Conservation (phyloP, 1,139 yeast species). For the Debaryomyces coudertii region DNA sequence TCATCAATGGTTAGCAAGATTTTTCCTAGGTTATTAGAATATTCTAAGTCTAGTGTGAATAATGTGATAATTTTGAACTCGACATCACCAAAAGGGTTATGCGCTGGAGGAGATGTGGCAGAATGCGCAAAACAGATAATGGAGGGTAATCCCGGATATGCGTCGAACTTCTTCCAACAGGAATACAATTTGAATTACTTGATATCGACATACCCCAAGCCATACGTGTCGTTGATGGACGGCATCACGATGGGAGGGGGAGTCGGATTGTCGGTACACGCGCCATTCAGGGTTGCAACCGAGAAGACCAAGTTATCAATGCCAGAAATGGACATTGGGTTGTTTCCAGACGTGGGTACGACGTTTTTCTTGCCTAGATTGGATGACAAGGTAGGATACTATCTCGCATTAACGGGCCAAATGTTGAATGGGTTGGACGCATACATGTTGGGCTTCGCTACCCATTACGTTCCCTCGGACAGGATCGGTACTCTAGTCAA, state of each 20-base stretch:
- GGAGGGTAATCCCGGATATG: slow-evolving; percentile 51
- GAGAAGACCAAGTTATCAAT: slow-evolving; percentile 90
- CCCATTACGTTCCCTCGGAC: slow-evolving; percentile 79
- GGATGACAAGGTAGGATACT: slow-evolving; percentile 82
- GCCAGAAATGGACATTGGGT: slow-evolving; percentile 98
- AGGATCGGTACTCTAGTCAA: slow-evolving; percentile 62
- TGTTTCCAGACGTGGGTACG: slow-evolving; percentile 95
- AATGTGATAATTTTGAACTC: slow-evolving; percentile 73
- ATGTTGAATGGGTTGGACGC: slow-evolving; percentile 77
- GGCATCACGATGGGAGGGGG: slow-evolving; percentile 99
- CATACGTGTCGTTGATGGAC: slow-evolving; percentile 80
- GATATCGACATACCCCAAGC: slow-evolving; percentile 81
- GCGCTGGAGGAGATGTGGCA: slow-evolving; percentile 96
- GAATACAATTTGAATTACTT: slow-evolving; percentile 85
- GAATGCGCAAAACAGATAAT: slow-evolving; percentile 61
- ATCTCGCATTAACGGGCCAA: slow-evolving; percentile 85
- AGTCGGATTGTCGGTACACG: slow-evolving; percentile 87
- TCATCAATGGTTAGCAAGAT: slow-evolving; percentile 77
- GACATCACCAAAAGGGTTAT: slow-evolving; percentile 62
- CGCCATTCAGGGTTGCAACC: slow-evolving; percentile 92
- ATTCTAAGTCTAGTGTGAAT: slow-evolving; percentile 67
- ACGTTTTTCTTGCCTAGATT: slow-evolving; percentile 84
- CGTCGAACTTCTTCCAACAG: slow-evolving; percentile 69
- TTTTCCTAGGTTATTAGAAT: slow-evolving; percentile 74
- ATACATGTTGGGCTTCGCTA: slow-evolving; percentile 81